phyloP scores from a whole-genome alignment of 352 stramenopile genomes.

The Phytophthora tubulina region DNA sequence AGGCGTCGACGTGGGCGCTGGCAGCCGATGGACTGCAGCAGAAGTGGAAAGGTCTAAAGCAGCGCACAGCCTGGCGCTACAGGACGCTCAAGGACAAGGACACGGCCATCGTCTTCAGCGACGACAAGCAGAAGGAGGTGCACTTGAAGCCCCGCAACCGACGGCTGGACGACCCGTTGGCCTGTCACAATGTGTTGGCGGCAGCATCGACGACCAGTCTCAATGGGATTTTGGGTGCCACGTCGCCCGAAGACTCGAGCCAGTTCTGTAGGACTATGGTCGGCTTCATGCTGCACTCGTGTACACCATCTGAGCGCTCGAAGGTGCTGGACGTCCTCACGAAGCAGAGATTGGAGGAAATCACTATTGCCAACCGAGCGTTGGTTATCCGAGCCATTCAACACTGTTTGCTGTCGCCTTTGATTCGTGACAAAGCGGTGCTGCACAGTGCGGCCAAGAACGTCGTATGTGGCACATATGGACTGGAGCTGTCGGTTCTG shows the following conservation, averaged over 20 bases:
- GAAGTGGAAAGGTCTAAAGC: slow-evolving; percentile 87
- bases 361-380: slow-evolving; percentile 79
- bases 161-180: slow-evolving; percentile 65
- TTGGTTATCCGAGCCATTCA: slow-evolving; percentile 86
- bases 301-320: slow-evolving; percentile 61
- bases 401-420: slow-evolving; percentile 72
- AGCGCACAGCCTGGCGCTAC: slow-evolving; percentile 85
- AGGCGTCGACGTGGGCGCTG: slow-evolving; percentile 79
- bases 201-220: slow-evolving; percentile 66
- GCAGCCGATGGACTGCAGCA: slow-evolving; percentile 78
- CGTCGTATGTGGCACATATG: slow-evolving; percentile 75
- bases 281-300: slow-evolving; percentile 86
- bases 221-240: slow-evolving; percentile 83
- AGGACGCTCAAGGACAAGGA: slow-evolving; percentile 81
- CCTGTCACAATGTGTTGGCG: slow-evolving; percentile 81
- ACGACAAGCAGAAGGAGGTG: slow-evolving; percentile 79
- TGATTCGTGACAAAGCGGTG: slow-evolving; percentile 73
- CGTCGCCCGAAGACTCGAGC: slow-evolving; percentile 76
- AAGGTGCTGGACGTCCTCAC: slow-evolving; percentile 86
- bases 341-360: slow-evolving; percentile 67
- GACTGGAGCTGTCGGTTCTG: slow-evolving; percentile 72
- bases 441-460: slow-evolving; percentile 77
- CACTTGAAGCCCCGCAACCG: slow-evolving; percentile 70
- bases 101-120: slow-evolving; percentile 78
- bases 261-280: slow-evolving; percentile 87